These are phyloP conservation scores for Basidiobolus meristosporus DNA, from an alignment of 371 early-diverging fungal genomes.

Conservation along the genomic window DNA sequence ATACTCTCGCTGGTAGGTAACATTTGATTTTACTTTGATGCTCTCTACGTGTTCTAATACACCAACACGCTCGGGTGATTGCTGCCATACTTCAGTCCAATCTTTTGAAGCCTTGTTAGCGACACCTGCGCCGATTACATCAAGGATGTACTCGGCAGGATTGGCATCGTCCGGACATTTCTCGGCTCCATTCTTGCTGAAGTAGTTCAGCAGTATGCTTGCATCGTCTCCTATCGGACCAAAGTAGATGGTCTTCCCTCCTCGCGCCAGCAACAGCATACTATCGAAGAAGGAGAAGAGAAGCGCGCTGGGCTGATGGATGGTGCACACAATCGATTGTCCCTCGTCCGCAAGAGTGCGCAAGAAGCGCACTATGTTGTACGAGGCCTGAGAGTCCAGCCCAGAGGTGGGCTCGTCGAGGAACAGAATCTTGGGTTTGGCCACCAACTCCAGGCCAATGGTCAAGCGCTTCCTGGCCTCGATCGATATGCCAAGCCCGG, in stretches of 20 bases:
- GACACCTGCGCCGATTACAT: conserved; percentile 33
- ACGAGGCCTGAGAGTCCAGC: conserved; percentile 37
- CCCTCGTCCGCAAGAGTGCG: conserved; percentile 47
- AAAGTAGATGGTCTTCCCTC: conserved; percentile 61
- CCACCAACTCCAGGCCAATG: conserved; percentile 46
- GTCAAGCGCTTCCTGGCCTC: conserved; percentile 45
- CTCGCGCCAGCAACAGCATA: conserved; percentile 53
- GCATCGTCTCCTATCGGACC: conserved; percentile 45
- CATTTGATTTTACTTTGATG: no score
- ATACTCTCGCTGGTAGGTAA: no score
- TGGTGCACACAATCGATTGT: conserved; percentile 52
- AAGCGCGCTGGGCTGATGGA: conserved; percentile 69
- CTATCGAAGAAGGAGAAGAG: conserved; percentile 69
- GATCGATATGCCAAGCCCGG: conserved; percentile 34
- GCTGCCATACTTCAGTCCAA: no score
- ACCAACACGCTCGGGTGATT: no score
- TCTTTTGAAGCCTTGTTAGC: no score
- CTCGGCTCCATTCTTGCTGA: conserved; percentile 34
- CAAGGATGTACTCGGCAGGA: conserved; percentile 52
- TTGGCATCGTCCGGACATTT: conserved; percentile 33
- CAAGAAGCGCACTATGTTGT: conserved; percentile 52
- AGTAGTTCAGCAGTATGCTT: conserved; percentile 29
- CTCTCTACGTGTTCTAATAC: no score
- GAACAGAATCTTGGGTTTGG: conserved; percentile 48
- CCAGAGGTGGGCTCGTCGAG: conserved; percentile 74